These are phyloP conservation scores for Rhizopogon rudus DNA, from an alignment of 768 basidiomycete species.

Conservation along the genomic window DNA sequence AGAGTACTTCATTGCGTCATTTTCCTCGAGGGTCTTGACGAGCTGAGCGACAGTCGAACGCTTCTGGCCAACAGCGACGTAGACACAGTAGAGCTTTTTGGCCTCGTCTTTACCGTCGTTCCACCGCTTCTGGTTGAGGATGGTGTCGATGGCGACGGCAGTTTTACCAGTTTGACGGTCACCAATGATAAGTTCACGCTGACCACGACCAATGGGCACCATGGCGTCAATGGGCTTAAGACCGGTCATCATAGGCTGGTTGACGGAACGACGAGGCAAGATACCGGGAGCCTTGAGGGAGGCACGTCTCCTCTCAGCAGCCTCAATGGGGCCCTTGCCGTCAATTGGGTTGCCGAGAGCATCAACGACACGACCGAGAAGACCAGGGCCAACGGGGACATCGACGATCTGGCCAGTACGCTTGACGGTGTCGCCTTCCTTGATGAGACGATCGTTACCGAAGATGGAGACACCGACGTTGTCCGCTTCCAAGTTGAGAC, in stretches of 20 bases:
- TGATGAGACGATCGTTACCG: constrained; percentile 96
- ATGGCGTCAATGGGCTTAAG: constrained; percentile 99
- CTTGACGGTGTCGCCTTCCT: constrained; percentile 99
- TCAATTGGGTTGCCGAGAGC: constrained; percentile 99
- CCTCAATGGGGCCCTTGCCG: constrained; percentile 96
- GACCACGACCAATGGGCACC: constrained; percentile 99
- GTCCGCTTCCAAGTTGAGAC: constrained; percentile 99
- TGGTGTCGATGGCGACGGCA: constrained; percentile 99
- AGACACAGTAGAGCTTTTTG: constrained; percentile 99
- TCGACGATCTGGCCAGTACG: constrained; percentile 99
- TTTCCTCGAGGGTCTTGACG: constrained; percentile 99
- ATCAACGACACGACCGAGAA: constrained; percentile 98
- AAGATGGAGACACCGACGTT: constrained; percentile 99
- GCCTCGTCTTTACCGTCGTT: constrained; percentile 95
- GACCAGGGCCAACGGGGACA: constrained; percentile 94
- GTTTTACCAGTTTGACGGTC: constrained; percentile 99
- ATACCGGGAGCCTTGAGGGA: constrained; percentile 99
- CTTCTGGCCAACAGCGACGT: constrained; percentile 99
- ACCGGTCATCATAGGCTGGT: constrained; percentile 99
- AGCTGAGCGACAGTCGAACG: constrained; percentile 99
- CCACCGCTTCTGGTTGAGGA: constrained; percentile 99
- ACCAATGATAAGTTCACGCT: constrained; percentile 99
- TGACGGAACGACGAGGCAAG: constrained; percentile 97
- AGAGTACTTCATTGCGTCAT: constrained; percentile 99
- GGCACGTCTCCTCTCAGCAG: constrained; percentile 92